Percentiles rank a stretch among this genome's conserved stretches.
phyloP scores from a whole-genome alignment of 805 yeast genomes.

The Metschnikowia kofuensis region DNA sequence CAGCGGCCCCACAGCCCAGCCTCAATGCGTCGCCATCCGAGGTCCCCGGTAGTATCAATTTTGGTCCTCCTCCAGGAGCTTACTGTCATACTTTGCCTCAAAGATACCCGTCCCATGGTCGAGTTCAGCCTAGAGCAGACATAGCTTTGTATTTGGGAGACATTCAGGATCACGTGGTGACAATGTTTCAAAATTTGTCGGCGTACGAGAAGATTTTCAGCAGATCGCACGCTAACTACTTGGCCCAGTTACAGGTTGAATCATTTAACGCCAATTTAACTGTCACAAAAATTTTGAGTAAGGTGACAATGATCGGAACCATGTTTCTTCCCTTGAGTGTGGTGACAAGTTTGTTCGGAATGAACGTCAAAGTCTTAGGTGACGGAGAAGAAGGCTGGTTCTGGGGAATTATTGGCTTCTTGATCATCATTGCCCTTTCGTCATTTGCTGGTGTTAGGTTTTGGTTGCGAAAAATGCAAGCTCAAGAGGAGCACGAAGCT shows the following conservation, averaged over 20 bases:
- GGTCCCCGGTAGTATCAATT: constrained; percentile 26
- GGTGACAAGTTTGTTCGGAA: constrained; percentile 90
- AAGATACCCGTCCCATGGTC: constrained; percentile 20
- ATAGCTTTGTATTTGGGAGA: constrained; percentile 91
- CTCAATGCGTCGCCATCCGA: constrained; percentile 10
- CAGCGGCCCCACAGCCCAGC: neutral
- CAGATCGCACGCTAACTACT: constrained; percentile 85
- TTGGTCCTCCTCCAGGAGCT: constrained; percentile 37
- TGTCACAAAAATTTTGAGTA: constrained; percentile 82
- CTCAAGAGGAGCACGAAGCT: constrained; percentile 7
- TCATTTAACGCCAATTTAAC: constrained; percentile 81
- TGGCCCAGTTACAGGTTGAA: constrained; percentile 93
- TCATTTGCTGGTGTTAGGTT: constrained; percentile 23
- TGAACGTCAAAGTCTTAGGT: constrained; percentile 92
- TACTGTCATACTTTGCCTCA: constrained; percentile 21
- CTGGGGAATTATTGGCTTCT: constrained; percentile 56
- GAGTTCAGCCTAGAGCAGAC: constrained; percentile 74
- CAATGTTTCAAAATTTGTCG: constrained; percentile 90
- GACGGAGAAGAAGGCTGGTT: constrained; percentile 31
- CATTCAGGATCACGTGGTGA: constrained; percentile 94
- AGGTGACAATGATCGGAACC: constrained; percentile 88
- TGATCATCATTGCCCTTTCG: constrained; percentile 24
- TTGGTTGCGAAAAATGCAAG: constrained; percentile 20
- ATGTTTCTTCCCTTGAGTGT: constrained; percentile 85
- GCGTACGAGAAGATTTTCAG: constrained; percentile 93